Conservation (phyloP, 1,284 basidiomycete genomes). For the Phellopilus nigrolimitatus region DNA sequence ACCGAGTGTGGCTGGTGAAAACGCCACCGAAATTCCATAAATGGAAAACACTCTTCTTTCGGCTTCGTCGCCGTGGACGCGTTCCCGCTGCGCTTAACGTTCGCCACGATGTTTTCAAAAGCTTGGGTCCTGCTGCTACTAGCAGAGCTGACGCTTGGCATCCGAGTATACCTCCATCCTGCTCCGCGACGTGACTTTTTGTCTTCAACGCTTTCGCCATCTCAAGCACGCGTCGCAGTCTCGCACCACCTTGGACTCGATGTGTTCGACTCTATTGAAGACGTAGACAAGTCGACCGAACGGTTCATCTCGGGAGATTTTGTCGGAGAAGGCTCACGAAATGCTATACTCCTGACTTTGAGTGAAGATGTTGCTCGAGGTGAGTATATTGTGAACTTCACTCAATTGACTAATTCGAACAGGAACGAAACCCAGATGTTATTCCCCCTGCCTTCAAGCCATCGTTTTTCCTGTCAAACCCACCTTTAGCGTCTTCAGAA, state of each 20-base stretch:
- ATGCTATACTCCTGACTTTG: constrained; percentile 51
- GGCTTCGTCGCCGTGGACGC: not conserved
- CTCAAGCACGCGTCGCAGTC: constrained; percentile 53
- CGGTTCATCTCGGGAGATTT: constrained; percentile 40
- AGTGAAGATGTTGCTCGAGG: constrained; percentile 55
- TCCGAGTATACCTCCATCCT: constrained; percentile 51
- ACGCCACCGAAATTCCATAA: too few relatives aligned
- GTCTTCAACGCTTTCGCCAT: constrained; percentile 37
- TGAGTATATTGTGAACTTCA: constrained; percentile 29
- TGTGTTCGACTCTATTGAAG: constrained; percentile 48
- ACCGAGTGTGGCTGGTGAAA: too few relatives aligned
- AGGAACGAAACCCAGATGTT: constrained; percentile 36
- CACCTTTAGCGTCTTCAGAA: constrained; percentile 31
- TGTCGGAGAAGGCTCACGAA: constrained; percentile 50
- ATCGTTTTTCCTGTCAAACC: constrained; percentile 35
- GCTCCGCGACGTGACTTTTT: constrained; percentile 20
- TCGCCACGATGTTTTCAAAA: constrained; percentile 17
- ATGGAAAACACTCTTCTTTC: not conserved
- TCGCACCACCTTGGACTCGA: constrained; percentile 70
- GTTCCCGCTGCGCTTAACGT: not conserved
- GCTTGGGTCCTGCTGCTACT: constrained; percentile 17
- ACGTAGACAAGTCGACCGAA: constrained; percentile 27
- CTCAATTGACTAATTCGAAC: constrained; percentile 1
- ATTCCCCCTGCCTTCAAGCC: constrained; percentile 43
- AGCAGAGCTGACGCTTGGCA: constrained; percentile 20